phyloP scores from a whole-genome alignment of 2,329 filamentous ascomycete species.

The Alternaria ventricosa region DNA sequence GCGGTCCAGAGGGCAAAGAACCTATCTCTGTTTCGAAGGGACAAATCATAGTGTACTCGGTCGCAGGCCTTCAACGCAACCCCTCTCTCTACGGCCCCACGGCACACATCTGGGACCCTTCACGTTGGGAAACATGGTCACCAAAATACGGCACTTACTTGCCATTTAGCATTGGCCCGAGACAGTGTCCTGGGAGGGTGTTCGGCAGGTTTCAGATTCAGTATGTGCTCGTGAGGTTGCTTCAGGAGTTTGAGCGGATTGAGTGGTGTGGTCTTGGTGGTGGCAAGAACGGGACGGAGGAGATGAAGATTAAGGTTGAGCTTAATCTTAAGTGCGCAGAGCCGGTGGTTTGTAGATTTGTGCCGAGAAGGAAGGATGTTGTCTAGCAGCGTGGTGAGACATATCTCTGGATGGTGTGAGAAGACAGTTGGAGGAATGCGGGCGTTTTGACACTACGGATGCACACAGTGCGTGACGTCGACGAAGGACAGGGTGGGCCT shows the following conservation, averaged over 20 bases:
- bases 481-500: no score
- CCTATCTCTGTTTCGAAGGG: slow-evolving; percentile 5
- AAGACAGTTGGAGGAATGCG: no score
- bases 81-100: not conserved
- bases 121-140: slow-evolving; percentile 6
- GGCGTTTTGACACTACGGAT: no score
- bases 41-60: slow-evolving; percentile 10
- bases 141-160: slow-evolving; percentile 11
- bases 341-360: slow-evolving; percentile 3
- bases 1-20: slow-evolving; percentile 1
- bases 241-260: slow-evolving; percentile 10
- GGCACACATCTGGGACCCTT: slow-evolving; percentile 6
- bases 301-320: slow-evolving; percentile 14
- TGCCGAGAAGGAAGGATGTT: not conserved
- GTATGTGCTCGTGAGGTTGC: slow-evolving; percentile 7
- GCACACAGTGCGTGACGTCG: no score
- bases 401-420: no score
- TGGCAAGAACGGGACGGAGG: not conserved
- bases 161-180: slow-evolving; percentile 10
- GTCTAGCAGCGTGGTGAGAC: not conserved
- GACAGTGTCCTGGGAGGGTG: slow-evolving; percentile 8
- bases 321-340: slow-evolving; percentile 10
- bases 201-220: slow-evolving; percentile 14
- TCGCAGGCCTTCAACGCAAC: slow-evolving; percentile 9
- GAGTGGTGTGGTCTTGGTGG: slow-evolving; percentile 10